Evolutionary conservation across 2,329 filamentous ascomycete species (phyloP), one percentile per base, ranked within the genome.

Genomic region (Diaporthe eres): DNA sequence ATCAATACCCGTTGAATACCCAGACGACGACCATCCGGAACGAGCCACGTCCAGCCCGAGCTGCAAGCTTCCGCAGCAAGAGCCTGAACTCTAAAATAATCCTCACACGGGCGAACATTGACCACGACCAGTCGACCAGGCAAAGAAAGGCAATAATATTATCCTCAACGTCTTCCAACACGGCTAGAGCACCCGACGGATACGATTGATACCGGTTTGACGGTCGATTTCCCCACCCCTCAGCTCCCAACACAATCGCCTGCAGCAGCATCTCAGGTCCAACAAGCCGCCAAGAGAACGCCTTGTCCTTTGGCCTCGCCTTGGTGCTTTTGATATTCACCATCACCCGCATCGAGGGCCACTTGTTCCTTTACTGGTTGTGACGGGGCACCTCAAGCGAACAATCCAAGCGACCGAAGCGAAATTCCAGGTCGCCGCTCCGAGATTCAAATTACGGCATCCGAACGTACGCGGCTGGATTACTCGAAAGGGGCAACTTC

Each of bases 401-500:
- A 55, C 47, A 73, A n/a, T 17, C 17, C 39, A 73, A 65, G 71
- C 71, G 71, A 73, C 31, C 13, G 44, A 73, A 73, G 71, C 71
- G 71, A 73, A 6, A 73, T 73, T 73, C 71, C 71, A 73, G 71
- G 25, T 60, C 53, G n/a, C 39, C 28, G 58, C 60, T 34, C 57
- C 47, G 34, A 65, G 60, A 73, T 63, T 73, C 58, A 65, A 73
- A 73, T 63, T 63, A 73, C 71, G 71, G 71, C 58, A 63, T 42
- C 71, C 71, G 57, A 65, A 65, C n/a, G 22, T 22, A 34, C 22
- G 39, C 60, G 71, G 71, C 47, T 55, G 37, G 34, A 31, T 47
- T 65, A 55, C 47, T 73, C 47, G 71, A 61, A 72, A 72, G 58
- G 71, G 71, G 71, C 71, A 42, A 72, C 58, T 63, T 63, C 71